Evolutionary conservation across 2,329 filamentous ascomycete genomes (phyloP), one percentile per base, ranked within the genome.

Genomic region (Coniochaeta hoffmannii): DNA sequence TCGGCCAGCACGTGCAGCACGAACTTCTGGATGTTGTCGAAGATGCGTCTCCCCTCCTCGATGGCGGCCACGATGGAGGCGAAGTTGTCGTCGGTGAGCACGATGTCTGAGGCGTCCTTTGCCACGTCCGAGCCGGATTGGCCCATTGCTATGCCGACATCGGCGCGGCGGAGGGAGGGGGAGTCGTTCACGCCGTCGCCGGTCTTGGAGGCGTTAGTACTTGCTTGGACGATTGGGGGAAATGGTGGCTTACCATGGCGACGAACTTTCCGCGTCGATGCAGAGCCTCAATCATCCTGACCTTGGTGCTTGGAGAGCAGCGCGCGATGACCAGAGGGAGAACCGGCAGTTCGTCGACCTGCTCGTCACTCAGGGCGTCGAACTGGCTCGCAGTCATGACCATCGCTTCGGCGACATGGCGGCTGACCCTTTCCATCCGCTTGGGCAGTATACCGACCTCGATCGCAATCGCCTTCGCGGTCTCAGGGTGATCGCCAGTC

Each of bases 1-100:
- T 84, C 85, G 17, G 86, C 82, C 31, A 89, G 76, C 32, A 89
- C 76, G 68, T 87, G 86, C 49, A 89, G 68, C 36, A 83, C 68
- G 64, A 83, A 83, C 78, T 82, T 60, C 50, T 60, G 55, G 19
- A 60, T 54, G 53, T 60, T 60, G 52, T 55, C 54, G 38, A 60
- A 60, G 52, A 60, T 58, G n/a, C 56, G 54, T 12, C 59, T 55
- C n/a, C 59, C 59, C 24, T 58, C 55, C 14, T 54, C 54, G 34
- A 60, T 54, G 50, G 51, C 59, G 17, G 53, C 44, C 4, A 60
- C 56, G 50, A 56, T 59, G 53, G 55, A 58, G 11, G 58, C 57
- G 50, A 61, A 61, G 52, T 60, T 61, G 53, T 61, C 60, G 53
- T 61, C 59, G 28, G 58, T 34, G 15, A 61, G 57, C 19, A 61